Conservation (phyloP, 2,329 filamentous ascomycete genomes). For the Ophiosphaerella herpotricha region DNA sequence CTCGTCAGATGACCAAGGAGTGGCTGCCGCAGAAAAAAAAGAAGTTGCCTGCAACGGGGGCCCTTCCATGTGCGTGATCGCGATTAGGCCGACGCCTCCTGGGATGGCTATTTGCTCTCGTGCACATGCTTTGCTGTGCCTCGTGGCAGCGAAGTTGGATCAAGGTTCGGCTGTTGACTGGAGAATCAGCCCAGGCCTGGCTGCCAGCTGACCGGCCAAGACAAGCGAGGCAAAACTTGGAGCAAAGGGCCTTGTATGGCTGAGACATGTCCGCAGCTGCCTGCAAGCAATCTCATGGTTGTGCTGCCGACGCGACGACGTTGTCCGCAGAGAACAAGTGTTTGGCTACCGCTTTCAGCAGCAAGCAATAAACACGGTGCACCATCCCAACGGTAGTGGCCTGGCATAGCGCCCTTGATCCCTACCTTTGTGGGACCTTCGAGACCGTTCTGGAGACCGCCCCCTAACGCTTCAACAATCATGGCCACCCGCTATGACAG, state of each 20-base stretch:
- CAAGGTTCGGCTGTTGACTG: conserved; percentile 15
- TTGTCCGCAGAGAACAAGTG: conserved; percentile 7
- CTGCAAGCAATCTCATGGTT: conserved; percentile 16
- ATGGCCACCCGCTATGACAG: conserved; percentile 6
- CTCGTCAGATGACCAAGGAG: conserved; percentile 26
- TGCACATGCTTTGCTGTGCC: conserved; percentile 9
- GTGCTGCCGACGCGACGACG: conserved; percentile 13
- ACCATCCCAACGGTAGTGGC: conserved; percentile 11
- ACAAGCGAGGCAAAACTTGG: conserved; percentile 13
- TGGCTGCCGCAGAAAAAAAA: conserved; percentile 26
- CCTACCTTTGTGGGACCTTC: conserved; percentile 11
- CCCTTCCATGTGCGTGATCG: conserved; percentile 14
- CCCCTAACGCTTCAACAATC: conserved; percentile 14
- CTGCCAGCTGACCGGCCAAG: conserved; percentile 20
- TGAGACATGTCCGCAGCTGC: conserved; percentile 20
- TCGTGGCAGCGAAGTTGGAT: conserved; percentile 15
- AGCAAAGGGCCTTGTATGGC: conserved; percentile 14
- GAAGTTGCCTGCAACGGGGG: conserved; percentile 22
- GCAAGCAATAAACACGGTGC: conserved; percentile 11
- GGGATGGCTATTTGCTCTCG: conserved; percentile 6
- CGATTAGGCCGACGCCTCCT: conserved; percentile 28
- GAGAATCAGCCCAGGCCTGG: conserved; percentile 15
- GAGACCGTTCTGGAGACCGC: conserved; percentile 12
- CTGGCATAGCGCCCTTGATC: conserved; percentile 14
- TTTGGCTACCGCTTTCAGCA: neutral